These are phyloP conservation scores for Leptosphaerulina australis DNA, from an alignment of 2,329 filamentous ascomycete species.

Conservation along the genomic window DNA sequence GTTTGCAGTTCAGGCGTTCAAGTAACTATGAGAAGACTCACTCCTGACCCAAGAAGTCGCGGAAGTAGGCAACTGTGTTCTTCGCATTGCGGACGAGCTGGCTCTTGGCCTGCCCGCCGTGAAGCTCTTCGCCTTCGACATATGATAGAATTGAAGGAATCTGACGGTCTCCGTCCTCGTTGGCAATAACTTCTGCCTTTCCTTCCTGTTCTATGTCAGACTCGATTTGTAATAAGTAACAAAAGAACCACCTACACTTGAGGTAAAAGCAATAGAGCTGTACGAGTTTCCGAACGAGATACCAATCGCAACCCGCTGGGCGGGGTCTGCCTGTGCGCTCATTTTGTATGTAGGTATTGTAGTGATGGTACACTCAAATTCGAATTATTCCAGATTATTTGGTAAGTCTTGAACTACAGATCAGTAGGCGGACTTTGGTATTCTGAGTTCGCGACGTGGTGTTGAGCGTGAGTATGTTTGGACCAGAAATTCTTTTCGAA, in stretches of 20 bases:
- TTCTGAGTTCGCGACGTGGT: conserved; percentile 8
- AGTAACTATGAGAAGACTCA: conserved; percentile 52
- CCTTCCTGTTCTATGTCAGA: conserved; percentile 66
- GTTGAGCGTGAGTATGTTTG: conserved; percentile 1
- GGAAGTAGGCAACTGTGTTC: conserved; percentile 95
- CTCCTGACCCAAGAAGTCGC: conserved; percentile 94
- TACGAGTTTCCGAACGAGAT: conserved; percentile 98
- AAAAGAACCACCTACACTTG: conserved; percentile 55
- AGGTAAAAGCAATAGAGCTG: conserved; percentile 93
- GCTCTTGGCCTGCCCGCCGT: conserved; percentile 91
- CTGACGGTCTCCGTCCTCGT: conserved; percentile 99
- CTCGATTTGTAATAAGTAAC: too few species aligned
- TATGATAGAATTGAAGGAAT: conserved; percentile 96
- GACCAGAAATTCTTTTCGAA: neutral
- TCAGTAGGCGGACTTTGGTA: conserved; percentile 1
- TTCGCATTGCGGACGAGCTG: conserved; percentile 90
- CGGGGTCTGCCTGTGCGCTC: conserved; percentile 59
- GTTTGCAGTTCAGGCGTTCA: neutral
- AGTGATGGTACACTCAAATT: neutral
- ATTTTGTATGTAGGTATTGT: conserved; percentile 41
- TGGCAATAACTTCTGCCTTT: conserved; percentile 96
- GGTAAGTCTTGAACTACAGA: neutral
- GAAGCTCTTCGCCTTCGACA: conserved; percentile 94
- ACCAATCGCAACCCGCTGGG: conserved; percentile 76
- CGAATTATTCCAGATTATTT: neutral